Evolutionary conservation across 2,329 filamentous ascomycete genomes (phyloP).

Genomic region (Pestalotiopsis sp.): DNA sequence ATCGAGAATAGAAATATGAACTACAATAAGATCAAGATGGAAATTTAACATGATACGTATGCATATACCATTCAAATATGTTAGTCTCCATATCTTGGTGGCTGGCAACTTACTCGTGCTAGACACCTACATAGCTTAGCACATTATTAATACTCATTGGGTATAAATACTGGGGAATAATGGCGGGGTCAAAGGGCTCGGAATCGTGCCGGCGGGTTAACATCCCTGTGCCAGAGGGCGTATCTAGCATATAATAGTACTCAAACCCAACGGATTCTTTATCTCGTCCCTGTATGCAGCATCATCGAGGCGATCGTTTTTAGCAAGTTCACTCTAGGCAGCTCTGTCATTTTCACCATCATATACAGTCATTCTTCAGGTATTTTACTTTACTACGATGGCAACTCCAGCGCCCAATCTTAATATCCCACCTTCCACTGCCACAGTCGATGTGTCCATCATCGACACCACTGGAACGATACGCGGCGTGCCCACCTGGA

Average conservation of each 20-base stretch:
- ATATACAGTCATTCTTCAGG: not conserved
- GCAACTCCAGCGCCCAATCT: conserved; percentile 25
- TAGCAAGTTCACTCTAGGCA: not conserved
- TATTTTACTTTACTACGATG: conserved; percentile 15
- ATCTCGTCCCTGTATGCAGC: not conserved
- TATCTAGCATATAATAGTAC: not conserved
- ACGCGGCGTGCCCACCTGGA: conserved; percentile 18
- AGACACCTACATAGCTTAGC: not conserved
- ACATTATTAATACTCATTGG: not conserved
- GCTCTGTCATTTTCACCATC: not conserved
- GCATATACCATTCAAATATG: not conserved
- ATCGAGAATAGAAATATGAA: too few relatives aligned
- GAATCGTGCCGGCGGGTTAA: not conserved
- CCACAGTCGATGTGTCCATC: conserved; percentile 34
- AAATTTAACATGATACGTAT: not conserved
- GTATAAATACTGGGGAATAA: not conserved
- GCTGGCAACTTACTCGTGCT: not conserved
- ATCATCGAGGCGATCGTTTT: not conserved
- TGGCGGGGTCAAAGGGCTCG: not conserved
- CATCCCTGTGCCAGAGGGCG: not conserved
- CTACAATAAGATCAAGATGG: not conserved
- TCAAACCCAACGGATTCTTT: not conserved
- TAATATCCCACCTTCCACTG: conserved; percentile 31
- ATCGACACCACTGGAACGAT: conserved; percentile 30
- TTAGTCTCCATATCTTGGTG: not conserved